Conservation (phyloP, 108 stramenopile species). For the Mayamaea pseudoterrestris region DNA sequence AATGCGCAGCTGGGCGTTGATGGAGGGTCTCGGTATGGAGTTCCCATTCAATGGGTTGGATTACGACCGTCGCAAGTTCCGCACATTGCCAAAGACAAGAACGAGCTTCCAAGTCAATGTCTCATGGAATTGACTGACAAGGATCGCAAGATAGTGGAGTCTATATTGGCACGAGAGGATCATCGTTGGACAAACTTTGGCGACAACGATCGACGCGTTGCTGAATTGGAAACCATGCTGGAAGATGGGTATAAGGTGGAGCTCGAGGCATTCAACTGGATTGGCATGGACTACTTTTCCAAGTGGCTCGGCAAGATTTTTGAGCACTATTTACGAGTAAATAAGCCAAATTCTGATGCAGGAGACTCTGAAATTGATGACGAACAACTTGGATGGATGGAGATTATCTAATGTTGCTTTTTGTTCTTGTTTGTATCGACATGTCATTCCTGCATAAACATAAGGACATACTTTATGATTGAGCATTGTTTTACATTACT, state of each 20-base stretch:
- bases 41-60: constrained; percentile 69
- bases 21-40: constrained; percentile 22
- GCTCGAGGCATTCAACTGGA: constrained; percentile 72
- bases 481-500: too few species aligned
- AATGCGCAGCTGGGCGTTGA: constrained; percentile 21
- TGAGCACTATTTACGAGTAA: too few species aligned
- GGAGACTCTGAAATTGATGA: not conserved
- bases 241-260: constrained; percentile 73
- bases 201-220: constrained; percentile 4
- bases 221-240: constrained; percentile 39
- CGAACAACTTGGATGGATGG: not conserved
- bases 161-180: constrained; percentile 7
- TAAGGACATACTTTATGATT: too few species aligned
- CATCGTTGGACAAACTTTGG: constrained; percentile 7
- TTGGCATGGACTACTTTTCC: constrained; percentile 28
- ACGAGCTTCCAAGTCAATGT: constrained; percentile 63
- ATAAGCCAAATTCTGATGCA: too few species aligned
- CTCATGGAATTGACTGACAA: constrained; percentile 50
- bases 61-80: constrained; percentile 46
- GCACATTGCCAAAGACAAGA: constrained; percentile 13
- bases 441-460: too few species aligned
- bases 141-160: constrained; percentile 41
- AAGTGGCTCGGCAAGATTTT: constrained; percentile 8
- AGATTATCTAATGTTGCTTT: not conserved
- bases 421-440: too few species aligned